Conservation (phyloP, 2,329 filamentous ascomycete genomes). For the Ophiostoma tasmaniense region DNA sequence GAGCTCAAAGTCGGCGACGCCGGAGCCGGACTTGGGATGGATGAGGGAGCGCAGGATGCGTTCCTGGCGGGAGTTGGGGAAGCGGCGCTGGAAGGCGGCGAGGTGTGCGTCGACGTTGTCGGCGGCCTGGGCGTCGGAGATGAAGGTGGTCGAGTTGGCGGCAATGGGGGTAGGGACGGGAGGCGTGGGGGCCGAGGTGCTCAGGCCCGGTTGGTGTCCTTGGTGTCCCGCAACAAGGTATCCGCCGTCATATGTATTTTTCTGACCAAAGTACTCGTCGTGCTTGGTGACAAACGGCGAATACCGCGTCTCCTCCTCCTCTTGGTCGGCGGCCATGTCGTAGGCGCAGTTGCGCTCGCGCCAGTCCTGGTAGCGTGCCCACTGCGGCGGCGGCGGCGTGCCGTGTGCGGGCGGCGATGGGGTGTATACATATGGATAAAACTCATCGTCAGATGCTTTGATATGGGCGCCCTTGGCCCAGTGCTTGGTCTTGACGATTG, state of each 20-base stretch:
- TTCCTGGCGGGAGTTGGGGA: slow-evolving; percentile 44
- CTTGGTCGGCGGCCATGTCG: slow-evolving; percentile 6
- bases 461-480: slow-evolving; percentile 17
- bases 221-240: not conserved
- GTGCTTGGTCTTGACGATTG: not conserved
- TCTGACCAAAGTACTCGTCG: no score
- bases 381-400: not conserved
- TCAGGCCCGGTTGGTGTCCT: no score
- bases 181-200: no score
- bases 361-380: not conserved
- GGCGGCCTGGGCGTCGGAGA: slow-evolving; percentile 41
- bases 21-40: slow-evolving; percentile 39
- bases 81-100: slow-evolving; percentile 35
- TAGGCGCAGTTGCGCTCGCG: slow-evolving; percentile 2
- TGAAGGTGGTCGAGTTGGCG: slow-evolving; percentile 24
- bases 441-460: slow-evolving; percentile 1
- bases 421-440: not conserved
- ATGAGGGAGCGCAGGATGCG: slow-evolving; percentile 52
- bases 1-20: slow-evolving; percentile 42
- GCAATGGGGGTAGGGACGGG: not conserved
- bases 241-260: no score
- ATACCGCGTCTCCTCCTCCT: not conserved
- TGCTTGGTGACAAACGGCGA: not conserved
- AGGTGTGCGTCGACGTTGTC: slow-evolving; percentile 42
- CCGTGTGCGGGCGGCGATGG: not conserved